Evolutionary conservation across 352 stramenopile species (phyloP), one percentile per base, ranked within the genome.

Genomic region (Phytophthora boehmeriae): DNA sequence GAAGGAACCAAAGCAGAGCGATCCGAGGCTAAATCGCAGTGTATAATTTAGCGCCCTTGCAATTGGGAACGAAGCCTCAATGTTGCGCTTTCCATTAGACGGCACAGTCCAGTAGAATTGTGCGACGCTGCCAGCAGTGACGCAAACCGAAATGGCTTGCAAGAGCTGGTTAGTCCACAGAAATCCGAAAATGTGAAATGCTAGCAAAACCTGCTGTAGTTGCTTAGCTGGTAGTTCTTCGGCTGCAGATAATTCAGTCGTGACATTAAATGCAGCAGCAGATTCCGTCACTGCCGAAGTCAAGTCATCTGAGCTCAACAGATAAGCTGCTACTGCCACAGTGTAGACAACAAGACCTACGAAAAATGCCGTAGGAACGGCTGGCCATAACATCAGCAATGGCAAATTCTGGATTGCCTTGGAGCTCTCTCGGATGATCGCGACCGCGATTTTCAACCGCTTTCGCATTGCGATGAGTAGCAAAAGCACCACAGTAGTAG

Each of bases 111-210:
- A 99, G 80, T 98, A 98, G 68, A 89, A 98, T 47, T 90, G 90
- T 9, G 84, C 83, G 28, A 97, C 76, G 4, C 92, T 80, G 47
- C 98, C 90, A 8, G 96, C 93, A 50, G 99, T 85, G 20, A 92
- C 81, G 50, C 98, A 97, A 58, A 98, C 87, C 32, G 95, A 97
- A 69, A 99, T 76, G 4, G 96, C 97, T 14, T 98, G 80, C 45
- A 99, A 83, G 42, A 99, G 97, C 66, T 98, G 87, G 35, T 95
- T 97, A 1, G 92, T 97, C 97, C 97, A 99, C 53, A 99, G 93
- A 43, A 97, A 98, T 41, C 87, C 89, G 68, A 99, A 99, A n/a
- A 99, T 56, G 49, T 94, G 85, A 53, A 89, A 95, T 16, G 64
- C 71, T 4, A 91, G 77, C 38, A 88, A 59, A 3, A 78, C 67